Conservation (phyloP, 2,329 filamentous ascomycete species). For the Orbilia javanica region DNA sequence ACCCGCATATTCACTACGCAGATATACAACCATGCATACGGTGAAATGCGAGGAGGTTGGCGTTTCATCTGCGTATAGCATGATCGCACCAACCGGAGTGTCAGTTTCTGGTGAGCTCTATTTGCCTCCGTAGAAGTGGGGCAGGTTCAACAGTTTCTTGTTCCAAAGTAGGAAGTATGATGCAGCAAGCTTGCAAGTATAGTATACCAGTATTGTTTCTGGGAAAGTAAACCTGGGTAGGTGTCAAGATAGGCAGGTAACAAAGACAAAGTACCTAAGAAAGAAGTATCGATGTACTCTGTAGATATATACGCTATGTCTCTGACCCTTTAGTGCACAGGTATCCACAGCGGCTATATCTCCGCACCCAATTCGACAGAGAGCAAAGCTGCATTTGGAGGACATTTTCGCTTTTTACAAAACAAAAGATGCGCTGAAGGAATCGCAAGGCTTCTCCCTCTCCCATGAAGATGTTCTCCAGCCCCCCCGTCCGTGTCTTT, state of each 20-base stretch:
- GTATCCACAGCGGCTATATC: conserved; percentile 39
- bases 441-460: background rate
- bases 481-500: background rate
- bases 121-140: conserved; percentile 9
- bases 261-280: too few species aligned
- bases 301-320: background rate
- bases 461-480: background rate
- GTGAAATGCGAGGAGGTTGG: conserved; percentile 15
- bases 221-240: background rate
- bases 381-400: background rate
- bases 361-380: background rate
- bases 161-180: background rate
- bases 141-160: background rate
- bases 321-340: background rate
- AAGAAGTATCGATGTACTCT: background rate
- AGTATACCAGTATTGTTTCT: too few species aligned
- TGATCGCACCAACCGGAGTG: background rate
- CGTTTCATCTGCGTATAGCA: conserved; percentile 8
- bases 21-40: background rate
- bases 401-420: background rate
- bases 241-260: conserved; percentile 1
- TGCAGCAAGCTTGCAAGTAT: background rate
- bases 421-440: background rate
- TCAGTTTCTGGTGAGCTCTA: conserved; percentile 1
- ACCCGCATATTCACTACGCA: background rate